phyloP scores from a whole-genome alignment of 2,329 filamentous ascomycete species.

The Thielaviopsis ethacetica region DNA sequence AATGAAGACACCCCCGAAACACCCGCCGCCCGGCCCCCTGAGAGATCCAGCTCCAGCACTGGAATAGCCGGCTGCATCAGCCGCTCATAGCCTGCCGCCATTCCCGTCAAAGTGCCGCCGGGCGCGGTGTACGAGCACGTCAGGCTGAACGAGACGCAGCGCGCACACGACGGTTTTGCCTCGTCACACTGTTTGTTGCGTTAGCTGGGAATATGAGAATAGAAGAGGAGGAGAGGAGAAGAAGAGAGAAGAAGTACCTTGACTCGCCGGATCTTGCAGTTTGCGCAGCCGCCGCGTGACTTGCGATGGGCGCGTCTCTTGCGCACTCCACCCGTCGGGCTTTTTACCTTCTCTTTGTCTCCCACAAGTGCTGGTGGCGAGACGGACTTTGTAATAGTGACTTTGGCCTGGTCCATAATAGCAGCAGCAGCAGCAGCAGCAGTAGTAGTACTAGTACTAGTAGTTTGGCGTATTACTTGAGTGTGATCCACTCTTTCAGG shows the following conservation, averaged over 20 bases:
- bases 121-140: constrained; percentile 28
- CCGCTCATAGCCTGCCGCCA: neutral
- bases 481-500: too few species aligned
- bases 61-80: constrained; percentile 4
- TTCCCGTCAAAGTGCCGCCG: constrained; percentile 14
- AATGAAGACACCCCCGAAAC: neutral
- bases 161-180: constrained; percentile 28
- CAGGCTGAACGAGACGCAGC: constrained; percentile 30
- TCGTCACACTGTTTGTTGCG: constrained; percentile 33
- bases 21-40: too few species aligned
- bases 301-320: constrained; percentile 30
- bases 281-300: constrained; percentile 35
- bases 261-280: constrained; percentile 37
- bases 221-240: too few species aligned
- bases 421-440: too few species aligned
- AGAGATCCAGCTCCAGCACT: neutral
- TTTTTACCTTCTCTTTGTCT: neutral
- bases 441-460: too few species aligned
- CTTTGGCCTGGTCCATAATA: neutral
- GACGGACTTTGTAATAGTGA: neutral
- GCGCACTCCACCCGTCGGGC: constrained; percentile 8
- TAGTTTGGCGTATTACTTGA: too few species aligned
- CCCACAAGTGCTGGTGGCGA: neutral
- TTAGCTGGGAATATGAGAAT: too few species aligned
- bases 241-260: constrained; percentile 27